phyloP scores from a whole-genome alignment of 163 green algal genomes.

The Scenedesmus sp. region DNA sequence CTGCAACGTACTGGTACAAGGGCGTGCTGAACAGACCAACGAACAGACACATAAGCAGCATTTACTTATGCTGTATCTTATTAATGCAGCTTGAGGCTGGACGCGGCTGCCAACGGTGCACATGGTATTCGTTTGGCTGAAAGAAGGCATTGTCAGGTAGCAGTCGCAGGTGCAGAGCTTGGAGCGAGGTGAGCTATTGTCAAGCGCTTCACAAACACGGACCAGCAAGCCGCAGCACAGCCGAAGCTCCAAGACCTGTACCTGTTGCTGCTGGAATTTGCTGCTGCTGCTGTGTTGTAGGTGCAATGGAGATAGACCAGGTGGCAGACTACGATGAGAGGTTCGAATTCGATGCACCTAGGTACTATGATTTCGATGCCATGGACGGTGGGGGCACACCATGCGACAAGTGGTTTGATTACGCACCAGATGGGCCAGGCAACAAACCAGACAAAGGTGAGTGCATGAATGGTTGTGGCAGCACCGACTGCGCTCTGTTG shows the following conservation, averaged over 20 bases:
- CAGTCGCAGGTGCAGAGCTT: neutral
- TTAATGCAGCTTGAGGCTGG: neutral
- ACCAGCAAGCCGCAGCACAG: neutral
- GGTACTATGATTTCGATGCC: constrained; percentile 50
- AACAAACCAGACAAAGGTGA: constrained; percentile 41
- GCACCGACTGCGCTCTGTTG: neutral
- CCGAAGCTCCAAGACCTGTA: neutral
- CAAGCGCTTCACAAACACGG: neutral
- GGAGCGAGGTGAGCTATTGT: neutral
- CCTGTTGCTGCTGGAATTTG: neutral
- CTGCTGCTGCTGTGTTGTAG: neutral
- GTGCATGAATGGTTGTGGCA: neutral
- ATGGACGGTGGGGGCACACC: constrained; percentile 32
- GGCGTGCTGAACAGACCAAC: neutral
- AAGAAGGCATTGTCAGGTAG: neutral
- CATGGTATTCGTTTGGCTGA: neutral
- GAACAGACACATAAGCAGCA: neutral
- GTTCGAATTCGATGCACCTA: constrained; percentile 55
- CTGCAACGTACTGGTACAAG: neutral
- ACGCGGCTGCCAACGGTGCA: neutral
- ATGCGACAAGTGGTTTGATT: constrained; percentile 56
- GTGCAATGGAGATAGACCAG: constrained; percentile 6
- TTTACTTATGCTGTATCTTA: neutral
- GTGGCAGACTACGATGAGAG: constrained; percentile 17
- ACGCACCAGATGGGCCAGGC: constrained; percentile 52